Evolutionary conservation across 345 rosid species (phyloP), one percentile per base, ranked within the genome.

Genomic region (Combretum micranthum): DNA sequence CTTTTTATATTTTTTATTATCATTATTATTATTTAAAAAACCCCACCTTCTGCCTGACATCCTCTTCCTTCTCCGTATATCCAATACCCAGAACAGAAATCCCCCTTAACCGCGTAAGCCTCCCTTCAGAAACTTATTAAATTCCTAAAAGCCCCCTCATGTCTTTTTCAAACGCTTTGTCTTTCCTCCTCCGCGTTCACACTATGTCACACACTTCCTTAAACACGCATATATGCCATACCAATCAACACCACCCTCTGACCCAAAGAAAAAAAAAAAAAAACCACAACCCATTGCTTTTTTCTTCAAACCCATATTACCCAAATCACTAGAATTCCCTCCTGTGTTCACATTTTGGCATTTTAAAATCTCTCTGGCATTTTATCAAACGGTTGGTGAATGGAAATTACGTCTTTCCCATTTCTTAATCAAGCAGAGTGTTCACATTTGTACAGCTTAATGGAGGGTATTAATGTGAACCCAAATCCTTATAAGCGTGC

Each of bases 361-460:
- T 32, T 32, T 32, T n/a, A n/a, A 11, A 32, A 11, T 32, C 39
- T 32, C 9, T 32, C 39, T 1, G 39, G 39, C 10, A 4, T 32
- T 32, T 32, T 32, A 32, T 51, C 49, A 8, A 25, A 16, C 23
- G 2, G 13, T 8, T 26, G 0, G 55, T 59, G 2, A 20, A 86
- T 79, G 90, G 95, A 84, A 72, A 67, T 84, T 49, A 42, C 79
- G 57, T 57, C 81, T 44, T 87, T 80, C 85, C 77, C 88, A 67
- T 80, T 84, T 67, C 77, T 74, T 57, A 75, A 69, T 67, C 85
- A 61, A 62, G 86, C 80, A 62, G 82, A 75, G 61, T 67, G 37
- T 42, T 52, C 62, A 61, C 66, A 64, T 37, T 67, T 70, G 62
- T 55, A 57, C 37, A 76, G 72, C 17, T 63, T 68, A 82, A 76